These are phyloP conservation scores for Dorcoceras hygrometricum DNA, from an alignment of 257 asterid genomes.

Conservation along the genomic window DNA sequence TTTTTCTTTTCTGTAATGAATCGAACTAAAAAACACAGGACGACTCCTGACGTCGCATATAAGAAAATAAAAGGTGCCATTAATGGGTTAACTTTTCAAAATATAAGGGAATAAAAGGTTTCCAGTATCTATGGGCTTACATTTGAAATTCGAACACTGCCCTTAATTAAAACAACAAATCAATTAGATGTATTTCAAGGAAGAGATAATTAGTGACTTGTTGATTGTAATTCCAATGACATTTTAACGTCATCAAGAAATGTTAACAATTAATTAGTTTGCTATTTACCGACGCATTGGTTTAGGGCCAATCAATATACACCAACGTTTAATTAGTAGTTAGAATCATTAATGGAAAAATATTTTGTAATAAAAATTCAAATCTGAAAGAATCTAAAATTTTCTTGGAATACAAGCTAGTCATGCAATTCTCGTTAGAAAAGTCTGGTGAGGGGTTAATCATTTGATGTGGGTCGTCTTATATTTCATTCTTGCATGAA, in stretches of 20 bases:
- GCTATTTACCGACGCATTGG: slow-evolving; percentile 27
- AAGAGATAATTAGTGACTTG: slow-evolving; percentile 17
- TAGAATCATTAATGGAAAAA: slow-evolving; percentile 7
- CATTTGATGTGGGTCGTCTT: slow-evolving; percentile 46
- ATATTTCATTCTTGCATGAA: slow-evolving; percentile 31
- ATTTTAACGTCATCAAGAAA: slow-evolving; percentile 32
- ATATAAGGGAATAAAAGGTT: neutral
- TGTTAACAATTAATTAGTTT: slow-evolving; percentile 4
- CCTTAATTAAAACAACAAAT: neutral
- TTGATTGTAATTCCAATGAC: slow-evolving; percentile 38
- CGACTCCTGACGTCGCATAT: neutral
- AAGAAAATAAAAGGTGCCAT: too few relatives aligned
- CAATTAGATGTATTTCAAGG: neutral
- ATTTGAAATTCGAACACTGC: neutral
- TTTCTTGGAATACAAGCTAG: slow-evolving; percentile 18
- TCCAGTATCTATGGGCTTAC: neutral
- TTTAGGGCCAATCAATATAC: slow-evolving; percentile 16
- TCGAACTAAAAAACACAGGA: slow-evolving; percentile 19
- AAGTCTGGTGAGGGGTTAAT: slow-evolving; percentile 56
- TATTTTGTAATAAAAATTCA: neutral
- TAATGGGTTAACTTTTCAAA: too few relatives aligned
- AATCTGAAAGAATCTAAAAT: slow-evolving; percentile 6
- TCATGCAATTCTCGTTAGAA: slow-evolving; percentile 53
- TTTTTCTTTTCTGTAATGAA: slow-evolving; percentile 29
- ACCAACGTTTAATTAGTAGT: slow-evolving; percentile 11